Evolutionary conservation across 176 grass and related monocot species (phyloP).

Genomic region (Zizania latifolia): DNA sequence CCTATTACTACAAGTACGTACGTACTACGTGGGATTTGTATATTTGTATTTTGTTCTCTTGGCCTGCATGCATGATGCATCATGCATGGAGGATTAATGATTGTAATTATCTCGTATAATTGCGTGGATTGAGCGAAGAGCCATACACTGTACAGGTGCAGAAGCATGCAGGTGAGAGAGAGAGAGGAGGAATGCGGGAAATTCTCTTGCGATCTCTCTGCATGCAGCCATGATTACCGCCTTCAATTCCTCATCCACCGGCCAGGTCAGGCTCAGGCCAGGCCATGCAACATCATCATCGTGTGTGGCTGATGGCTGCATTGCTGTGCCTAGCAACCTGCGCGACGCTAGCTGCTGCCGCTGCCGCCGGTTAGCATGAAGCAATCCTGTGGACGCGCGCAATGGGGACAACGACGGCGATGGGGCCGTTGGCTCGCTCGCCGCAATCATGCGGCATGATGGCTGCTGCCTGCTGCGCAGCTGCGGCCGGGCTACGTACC

Average conservation of each 20-base stretch:
- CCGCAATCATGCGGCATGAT: slow-evolving; percentile 50
- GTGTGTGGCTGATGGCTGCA: too few species aligned
- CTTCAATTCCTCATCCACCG: slow-evolving; percentile 47
- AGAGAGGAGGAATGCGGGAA: neutral
- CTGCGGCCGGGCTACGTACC: neutral
- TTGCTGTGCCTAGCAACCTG: slow-evolving; percentile 35
- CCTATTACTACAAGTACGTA: neutral
- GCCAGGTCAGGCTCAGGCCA: too few species aligned
- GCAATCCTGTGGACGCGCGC: slow-evolving; percentile 37
- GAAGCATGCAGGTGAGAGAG: neutral
- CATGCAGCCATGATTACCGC: slow-evolving; percentile 39
- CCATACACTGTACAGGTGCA: neutral
- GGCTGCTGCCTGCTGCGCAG: neutral
- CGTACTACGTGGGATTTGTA: neutral
- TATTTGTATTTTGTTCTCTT: neutral
- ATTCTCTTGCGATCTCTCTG: neutral
- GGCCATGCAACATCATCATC: too few species aligned
- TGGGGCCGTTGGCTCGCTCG: neutral
- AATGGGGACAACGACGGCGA: slow-evolving; percentile 27
- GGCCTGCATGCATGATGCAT: slow-evolving; percentile 43
- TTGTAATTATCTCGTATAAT: slow-evolving; percentile 17
- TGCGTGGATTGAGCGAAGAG: slow-evolving; percentile 5
- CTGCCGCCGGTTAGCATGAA: neutral
- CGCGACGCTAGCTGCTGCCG: neutral
- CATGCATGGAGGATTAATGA: too few species aligned